Evolutionary conservation across 805 yeast genomes (phyloP).

Genomic region (Candida easanensis): DNA sequence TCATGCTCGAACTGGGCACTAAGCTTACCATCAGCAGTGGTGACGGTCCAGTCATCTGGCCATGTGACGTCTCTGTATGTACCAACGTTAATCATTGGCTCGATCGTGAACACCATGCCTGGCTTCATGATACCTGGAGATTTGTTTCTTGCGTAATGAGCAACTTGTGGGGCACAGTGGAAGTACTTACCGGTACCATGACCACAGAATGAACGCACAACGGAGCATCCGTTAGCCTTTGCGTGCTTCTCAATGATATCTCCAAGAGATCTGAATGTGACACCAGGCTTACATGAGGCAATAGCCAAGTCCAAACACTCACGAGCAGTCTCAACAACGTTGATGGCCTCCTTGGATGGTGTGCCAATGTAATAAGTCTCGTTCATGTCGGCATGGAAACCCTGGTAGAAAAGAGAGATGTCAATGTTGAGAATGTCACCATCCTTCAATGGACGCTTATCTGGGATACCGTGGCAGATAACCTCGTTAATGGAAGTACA

Average conservation of each 20-base stretch:
- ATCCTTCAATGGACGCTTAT: constrained; percentile 77
- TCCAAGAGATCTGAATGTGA: constrained; percentile 83
- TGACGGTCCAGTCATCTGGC: constrained; percentile 98
- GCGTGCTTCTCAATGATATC: constrained; percentile 88
- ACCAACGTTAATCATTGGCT: constrained; percentile 94
- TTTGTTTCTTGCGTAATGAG: constrained; percentile 92
- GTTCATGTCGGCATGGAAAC: constrained; percentile 91
- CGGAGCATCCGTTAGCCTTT: constrained; percentile 70
- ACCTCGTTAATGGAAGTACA: constrained; percentile 95
- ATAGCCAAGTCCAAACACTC: constrained; percentile 86
- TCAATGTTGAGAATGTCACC: constrained; percentile 95
- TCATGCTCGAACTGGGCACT: constrained; percentile 97
- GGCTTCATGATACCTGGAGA: constrained; percentile 92
- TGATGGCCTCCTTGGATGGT: constrained; percentile 75
- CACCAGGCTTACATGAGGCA: constrained; percentile 84
- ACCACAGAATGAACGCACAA: constrained; percentile 88
- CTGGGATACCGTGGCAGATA: constrained; percentile 97
- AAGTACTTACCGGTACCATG: constrained; percentile 87
- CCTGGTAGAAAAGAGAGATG: constrained; percentile 79
- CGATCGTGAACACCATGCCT: constrained; percentile 95
- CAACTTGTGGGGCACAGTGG: constrained; percentile 90
- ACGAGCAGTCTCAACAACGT: constrained; percentile 88
- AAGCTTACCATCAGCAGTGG: constrained; percentile 83
- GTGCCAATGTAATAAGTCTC: constrained; percentile 97
- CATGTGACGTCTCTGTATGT: constrained; percentile 75